Evolutionary conservation across 2,329 filamentous ascomycete genomes (phyloP).

Genomic region (Macrophomina tecta): DNA sequence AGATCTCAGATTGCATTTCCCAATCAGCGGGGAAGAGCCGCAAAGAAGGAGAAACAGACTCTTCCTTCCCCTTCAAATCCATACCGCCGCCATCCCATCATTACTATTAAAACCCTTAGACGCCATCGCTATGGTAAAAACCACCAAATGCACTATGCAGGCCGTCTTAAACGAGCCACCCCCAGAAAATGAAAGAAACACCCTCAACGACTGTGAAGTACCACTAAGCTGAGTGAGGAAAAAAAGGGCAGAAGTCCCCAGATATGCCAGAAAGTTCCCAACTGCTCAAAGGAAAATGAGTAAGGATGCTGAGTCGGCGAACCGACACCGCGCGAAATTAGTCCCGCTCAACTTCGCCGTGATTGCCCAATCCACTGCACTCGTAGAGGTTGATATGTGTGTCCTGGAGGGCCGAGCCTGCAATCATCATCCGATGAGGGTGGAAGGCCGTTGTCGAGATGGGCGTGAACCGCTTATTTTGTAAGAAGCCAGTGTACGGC

Average conservation of each 20-base stretch:
- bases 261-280: neutral
- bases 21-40: constrained; percentile 3
- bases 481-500: constrained; percentile 87
- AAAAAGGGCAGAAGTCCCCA: neutral
- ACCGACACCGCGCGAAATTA: neutral
- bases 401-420: constrained; percentile 84
- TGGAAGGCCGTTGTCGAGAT: constrained; percentile 94
- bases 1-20: neutral
- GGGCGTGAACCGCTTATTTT: constrained; percentile 78
- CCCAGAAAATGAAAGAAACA: neutral
- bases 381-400: constrained; percentile 89
- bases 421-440: constrained; percentile 89
- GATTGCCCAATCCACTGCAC: constrained; percentile 52
- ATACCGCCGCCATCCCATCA: constrained; percentile 19
- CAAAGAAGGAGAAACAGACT: neutral
- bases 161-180: constrained; percentile 14
- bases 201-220: neutral
- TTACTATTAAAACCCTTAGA: constrained; percentile 22
- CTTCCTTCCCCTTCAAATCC: constrained; percentile 4
- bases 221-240: constrained; percentile 1
- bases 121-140: constrained; percentile 30
- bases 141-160: constrained; percentile 26
- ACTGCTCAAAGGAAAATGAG: neutral
- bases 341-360: constrained; percentile 11
- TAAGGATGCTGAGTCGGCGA: neutral